Base-by-base conservation (phyloP, 345 rosid genomes). In the Salix caprea region DNA sequence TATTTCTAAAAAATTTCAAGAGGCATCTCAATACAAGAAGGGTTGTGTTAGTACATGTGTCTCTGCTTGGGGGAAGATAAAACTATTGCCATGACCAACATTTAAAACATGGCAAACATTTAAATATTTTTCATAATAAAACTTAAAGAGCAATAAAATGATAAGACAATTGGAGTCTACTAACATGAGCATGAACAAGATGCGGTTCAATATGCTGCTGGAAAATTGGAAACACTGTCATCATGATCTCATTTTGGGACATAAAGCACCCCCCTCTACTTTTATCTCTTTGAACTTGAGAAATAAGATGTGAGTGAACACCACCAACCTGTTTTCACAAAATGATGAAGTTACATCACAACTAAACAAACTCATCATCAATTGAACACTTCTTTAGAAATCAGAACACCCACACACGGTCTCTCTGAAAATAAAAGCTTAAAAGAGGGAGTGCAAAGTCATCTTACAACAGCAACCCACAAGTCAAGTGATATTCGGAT, bases 231-330 rank as follows among this genome's bases (percentile, higher is more conserved):
- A 96, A 96, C 40, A 96, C 97, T 40, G 89, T 89, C 93, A 90
- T 96, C 98, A 96, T 92, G 84, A 96, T 94, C 86, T 94, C 99
- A 77, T 94, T 92, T 85, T 96, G 99, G 85, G 99, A 87, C 89
- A 96, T 85, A 82, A 90, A 94, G 80, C 90, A 87, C 66, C 97
- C 97, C 28, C 88, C 85, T 78, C 94, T 91, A 81, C 97, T 89
- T 88, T 96, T 96, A 85, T 96, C 99, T 82, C 99, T 89, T 84
- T 94, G 99, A 81, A 96, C 99, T 85, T 97, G 91, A 83, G 98
- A 92, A 82, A 96, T 90, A 78, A 96, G 85, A 86, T 96, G 99
- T 64, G 99, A 96, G 89, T 96, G 97, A 75, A 96, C 98, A 82
- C 99, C 98, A 72, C 99, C 99, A 85, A 96, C 98, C 99, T 96